Conservation (phyloP, 2,329 filamentous ascomycete species). For the Arthrobotrys iridis region DNA sequence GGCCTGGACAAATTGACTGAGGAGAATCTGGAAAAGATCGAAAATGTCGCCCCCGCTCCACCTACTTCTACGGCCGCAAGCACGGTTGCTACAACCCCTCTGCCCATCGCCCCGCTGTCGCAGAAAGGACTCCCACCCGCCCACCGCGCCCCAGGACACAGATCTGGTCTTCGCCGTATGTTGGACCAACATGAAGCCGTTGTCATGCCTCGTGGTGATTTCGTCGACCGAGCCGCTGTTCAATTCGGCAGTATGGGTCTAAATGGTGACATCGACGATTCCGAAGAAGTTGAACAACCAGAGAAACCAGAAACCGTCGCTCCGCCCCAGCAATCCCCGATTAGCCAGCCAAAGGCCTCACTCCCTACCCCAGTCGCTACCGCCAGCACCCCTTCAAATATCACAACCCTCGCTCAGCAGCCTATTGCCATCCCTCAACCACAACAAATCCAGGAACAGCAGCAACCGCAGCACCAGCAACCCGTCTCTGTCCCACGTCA, state of each 20-base stretch:
- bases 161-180: slow-evolving; percentile 84
- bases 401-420: slow-evolving; percentile 59
- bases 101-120: slow-evolving; percentile 69
- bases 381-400: slow-evolving; percentile 60
- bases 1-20: slow-evolving; percentile 74
- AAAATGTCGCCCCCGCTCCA: slow-evolving; percentile 79
- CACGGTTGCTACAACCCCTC: slow-evolving; percentile 86
- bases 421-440: slow-evolving; percentile 61
- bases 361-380: slow-evolving; percentile 71
- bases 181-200: slow-evolving; percentile 97
- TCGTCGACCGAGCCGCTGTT: slow-evolving; percentile 89
- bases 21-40: slow-evolving; percentile 89
- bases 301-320: slow-evolving; percentile 95
- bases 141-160: slow-evolving; percentile 61
- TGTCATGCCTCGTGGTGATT: slow-evolving; percentile 91
- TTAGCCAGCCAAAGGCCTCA: slow-evolving; percentile 84
- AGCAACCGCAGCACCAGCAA: slow-evolving; percentile 60
- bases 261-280: slow-evolving; percentile 78
- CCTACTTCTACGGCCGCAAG: slow-evolving; percentile 86
- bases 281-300: slow-evolving; percentile 85
- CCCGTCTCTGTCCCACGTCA: slow-evolving; percentile 69
- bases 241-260: slow-evolving; percentile 97
- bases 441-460: slow-evolving; percentile 59
- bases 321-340: slow-evolving; percentile 92
- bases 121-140: slow-evolving; percentile 76